Evolutionary conservation across 768 basidiomycete genomes (phyloP).

Genomic region (Plicaturopsis crispa): DNA sequence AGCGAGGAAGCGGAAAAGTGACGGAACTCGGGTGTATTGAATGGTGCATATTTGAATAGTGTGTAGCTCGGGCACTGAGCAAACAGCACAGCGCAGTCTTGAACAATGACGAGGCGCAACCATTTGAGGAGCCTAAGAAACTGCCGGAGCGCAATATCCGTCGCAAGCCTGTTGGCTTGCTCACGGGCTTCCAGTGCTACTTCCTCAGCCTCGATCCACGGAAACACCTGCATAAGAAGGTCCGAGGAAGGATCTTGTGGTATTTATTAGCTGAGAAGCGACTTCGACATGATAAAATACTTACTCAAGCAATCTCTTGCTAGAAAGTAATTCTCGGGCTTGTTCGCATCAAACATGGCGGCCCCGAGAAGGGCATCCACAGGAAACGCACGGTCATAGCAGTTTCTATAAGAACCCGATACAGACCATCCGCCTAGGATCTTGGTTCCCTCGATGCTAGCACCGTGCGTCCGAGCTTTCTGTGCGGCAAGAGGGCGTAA

Average conservation of each 20-base stretch:
- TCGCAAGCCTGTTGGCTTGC: conserved; percentile 4
- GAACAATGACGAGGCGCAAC: conserved; percentile 21
- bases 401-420: conserved; percentile 15
- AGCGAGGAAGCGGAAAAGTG: conserved; percentile 10
- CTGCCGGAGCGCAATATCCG: conserved; percentile 18
- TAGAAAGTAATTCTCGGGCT: conserved; percentile 19
- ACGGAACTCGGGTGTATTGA: conserved; percentile 16
- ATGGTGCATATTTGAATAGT: conserved; percentile 19
- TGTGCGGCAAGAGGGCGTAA: conserved; percentile 19
- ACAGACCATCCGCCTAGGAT: conserved; percentile 24
- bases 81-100: conserved; percentile 26
- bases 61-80: conserved; percentile 9
- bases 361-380: conserved; percentile 21
- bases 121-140: conserved; percentile 19
- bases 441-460: conserved; percentile 17
- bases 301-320: conserved; percentile 15
- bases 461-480: conserved; percentile 21
- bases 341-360: conserved; percentile 19
- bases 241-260: conserved; percentile 17
- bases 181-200: conserved; percentile 3
- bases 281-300: conserved; percentile 4
- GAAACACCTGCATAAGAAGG: conserved; percentile 13
- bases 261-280: neutral
- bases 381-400: conserved; percentile 23
- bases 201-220: conserved; percentile 18